Percentiles rank a stretch among this genome's conserved stretches.
These are phyloP conservation scores for Lactifluus rugatus DNA, from an alignment of 768 basidiomycete genomes.

Conservation along the genomic window DNA sequence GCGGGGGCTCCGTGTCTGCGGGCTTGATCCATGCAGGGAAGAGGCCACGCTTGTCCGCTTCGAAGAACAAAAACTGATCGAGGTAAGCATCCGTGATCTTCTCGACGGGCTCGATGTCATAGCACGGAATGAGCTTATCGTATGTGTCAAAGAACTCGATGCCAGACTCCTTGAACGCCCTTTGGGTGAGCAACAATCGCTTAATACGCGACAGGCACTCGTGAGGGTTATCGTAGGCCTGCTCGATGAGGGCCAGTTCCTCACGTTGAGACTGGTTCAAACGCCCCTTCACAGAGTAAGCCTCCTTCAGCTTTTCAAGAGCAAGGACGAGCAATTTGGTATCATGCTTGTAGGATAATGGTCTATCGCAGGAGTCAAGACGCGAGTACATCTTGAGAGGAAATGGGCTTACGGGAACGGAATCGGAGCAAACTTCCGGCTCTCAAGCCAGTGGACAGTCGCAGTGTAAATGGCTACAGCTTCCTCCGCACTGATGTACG, in stretches of 20 bases:
- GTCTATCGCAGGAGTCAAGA: constrained; percentile 33
- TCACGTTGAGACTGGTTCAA: constrained; percentile 98
- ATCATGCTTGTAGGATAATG: constrained; percentile 97
- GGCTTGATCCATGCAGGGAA: constrained; percentile 99
- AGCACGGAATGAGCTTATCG: constrained; percentile 96
- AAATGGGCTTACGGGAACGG: constrained; percentile 74
- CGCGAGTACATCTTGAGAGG: not conserved
- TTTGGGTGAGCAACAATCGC: constrained; percentile 89
- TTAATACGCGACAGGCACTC: constrained; percentile 99
- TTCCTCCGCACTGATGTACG: constrained; percentile 97
- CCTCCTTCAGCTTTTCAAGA: constrained; percentile 96
- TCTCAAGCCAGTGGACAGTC: constrained; percentile 98
- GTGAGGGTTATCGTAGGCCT: constrained; percentile 98
- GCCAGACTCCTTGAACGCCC: constrained; percentile 96
- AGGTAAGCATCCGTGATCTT: constrained; percentile 99
- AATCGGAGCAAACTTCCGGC: constrained; percentile 95
- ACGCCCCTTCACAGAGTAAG: constrained; percentile 95
- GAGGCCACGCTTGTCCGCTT: constrained; percentile 95
- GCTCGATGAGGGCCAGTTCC: constrained; percentile 95
- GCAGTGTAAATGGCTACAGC: constrained; percentile 98
- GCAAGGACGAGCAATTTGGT: constrained; percentile 95
- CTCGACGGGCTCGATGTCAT: constrained; percentile 98
- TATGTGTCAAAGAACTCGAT: constrained; percentile 98
- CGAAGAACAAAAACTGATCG: constrained; percentile 98
- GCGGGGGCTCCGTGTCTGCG: constrained; percentile 91